Evolutionary conservation across 2,329 filamentous ascomycete species (phyloP).

Genomic region (Cordyceps tenuipes): DNA sequence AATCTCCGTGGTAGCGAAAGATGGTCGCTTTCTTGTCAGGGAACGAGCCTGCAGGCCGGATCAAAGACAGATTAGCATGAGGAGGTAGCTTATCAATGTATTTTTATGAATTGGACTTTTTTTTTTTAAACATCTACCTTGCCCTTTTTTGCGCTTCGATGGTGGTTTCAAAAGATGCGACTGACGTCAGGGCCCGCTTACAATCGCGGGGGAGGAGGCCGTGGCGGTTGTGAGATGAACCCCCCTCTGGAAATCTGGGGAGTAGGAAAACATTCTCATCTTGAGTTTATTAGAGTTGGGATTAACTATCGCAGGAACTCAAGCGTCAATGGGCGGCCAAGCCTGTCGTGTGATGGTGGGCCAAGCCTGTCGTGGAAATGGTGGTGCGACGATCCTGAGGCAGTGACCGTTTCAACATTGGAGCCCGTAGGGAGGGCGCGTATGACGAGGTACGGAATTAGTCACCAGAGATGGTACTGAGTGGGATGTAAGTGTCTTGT

Average conservation of each 20-base stretch:
- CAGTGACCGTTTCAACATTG: conserved; percentile 3
- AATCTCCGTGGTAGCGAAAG: too few relatives aligned
- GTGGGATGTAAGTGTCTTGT: too few relatives aligned
- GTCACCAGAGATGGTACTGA: neutral
- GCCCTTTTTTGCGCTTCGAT: too few relatives aligned
- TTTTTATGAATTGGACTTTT: neutral
- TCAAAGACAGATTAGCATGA: neutral
- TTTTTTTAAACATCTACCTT: too few relatives aligned
- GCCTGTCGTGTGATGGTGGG: neutral
- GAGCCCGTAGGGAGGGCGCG: neutral
- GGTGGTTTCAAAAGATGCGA: too few relatives aligned
- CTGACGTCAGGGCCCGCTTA: too few relatives aligned
- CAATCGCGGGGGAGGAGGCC: neutral
- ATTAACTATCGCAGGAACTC: neutral
- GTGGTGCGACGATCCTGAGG: conserved; percentile 5
- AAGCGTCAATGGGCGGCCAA: neutral
- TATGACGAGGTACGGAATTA: neutral
- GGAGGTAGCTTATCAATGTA: neutral
- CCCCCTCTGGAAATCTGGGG: neutral
- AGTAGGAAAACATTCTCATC: neutral
- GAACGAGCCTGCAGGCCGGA: too few relatives aligned
- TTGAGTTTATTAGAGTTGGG: neutral
- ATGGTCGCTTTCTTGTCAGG: too few relatives aligned
- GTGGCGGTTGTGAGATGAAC: neutral
- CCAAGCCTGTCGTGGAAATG: neutral